A percentile compares a stretch with the other conserved stretches of the same genome.
Conservation (phyloP, 1,284 basidiomycete genomes). For the Bondarzewia mesenterica region DNA sequence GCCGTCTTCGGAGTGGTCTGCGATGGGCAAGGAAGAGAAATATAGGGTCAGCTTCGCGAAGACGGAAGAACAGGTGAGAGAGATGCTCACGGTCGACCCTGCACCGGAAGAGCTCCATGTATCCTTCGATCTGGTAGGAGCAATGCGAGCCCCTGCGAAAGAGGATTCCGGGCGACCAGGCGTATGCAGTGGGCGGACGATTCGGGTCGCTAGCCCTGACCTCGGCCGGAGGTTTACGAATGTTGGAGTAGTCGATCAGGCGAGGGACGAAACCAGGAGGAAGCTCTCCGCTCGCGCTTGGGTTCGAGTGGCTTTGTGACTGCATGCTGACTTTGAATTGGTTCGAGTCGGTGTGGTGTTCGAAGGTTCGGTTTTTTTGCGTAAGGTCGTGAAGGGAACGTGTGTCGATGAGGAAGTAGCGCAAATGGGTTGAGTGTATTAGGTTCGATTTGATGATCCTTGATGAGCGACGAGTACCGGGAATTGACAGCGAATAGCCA, state of each 20-base stretch:
- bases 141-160: background rate
- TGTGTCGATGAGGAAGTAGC: no score
- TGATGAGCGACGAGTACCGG: no score
- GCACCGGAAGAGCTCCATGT: background rate
- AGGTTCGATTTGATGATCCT: no score
- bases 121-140: background rate
- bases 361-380: no score
- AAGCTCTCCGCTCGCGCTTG: background rate
- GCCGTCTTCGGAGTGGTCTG: background rate
- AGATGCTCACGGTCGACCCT: background rate
- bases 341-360: no score
- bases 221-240: background rate
- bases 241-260: background rate
- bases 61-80: background rate
- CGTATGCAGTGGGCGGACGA: background rate
- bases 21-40: background rate
- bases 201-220: background rate
- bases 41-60: background rate
- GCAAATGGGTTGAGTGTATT: no score
- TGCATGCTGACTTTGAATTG: no score
- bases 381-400: no score
- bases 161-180: background rate
- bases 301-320: background rate
- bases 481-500: no score
- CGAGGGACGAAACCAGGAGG: background rate